These are phyloP conservation scores for Penicillium lagena DNA, from an alignment of 495 filamentous ascomycete genomes.

Conservation along the genomic window DNA sequence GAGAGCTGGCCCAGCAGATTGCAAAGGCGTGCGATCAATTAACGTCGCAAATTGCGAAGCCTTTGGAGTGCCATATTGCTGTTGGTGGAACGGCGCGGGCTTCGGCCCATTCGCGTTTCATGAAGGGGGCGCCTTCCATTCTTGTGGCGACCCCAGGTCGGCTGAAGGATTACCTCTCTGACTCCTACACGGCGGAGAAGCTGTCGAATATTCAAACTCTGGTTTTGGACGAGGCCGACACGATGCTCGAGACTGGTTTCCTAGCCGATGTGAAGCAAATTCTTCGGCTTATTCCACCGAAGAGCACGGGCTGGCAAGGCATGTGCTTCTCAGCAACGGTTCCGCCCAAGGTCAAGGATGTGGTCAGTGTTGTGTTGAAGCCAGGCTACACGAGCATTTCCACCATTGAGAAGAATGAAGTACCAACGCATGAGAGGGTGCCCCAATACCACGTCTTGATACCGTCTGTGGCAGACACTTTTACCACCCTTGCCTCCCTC, in stretches of 20 bases:
- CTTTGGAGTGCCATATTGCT: slow-evolving; percentile 44
- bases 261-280: slow-evolving; percentile 52
- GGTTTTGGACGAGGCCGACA: slow-evolving; percentile 63
- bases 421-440: slow-evolving; percentile 54
- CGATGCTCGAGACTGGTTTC: slow-evolving; percentile 59
- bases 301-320: slow-evolving; percentile 52
- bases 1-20: slow-evolving; percentile 63
- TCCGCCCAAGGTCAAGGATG: slow-evolving; percentile 54
- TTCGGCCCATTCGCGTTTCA: slow-evolving; percentile 38
- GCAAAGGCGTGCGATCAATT: slow-evolving; percentile 50
- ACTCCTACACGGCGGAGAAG: slow-evolving; percentile 31
- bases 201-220: slow-evolving; percentile 50
- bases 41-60: slow-evolving; percentile 32
- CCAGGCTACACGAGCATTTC: slow-evolving; percentile 54
- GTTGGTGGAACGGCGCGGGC: slow-evolving; percentile 47
- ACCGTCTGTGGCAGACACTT: slow-evolving; percentile 46
- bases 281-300: slow-evolving; percentile 49
- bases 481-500: slow-evolving; percentile 43
- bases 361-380: slow-evolving; percentile 50
- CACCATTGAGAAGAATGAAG: slow-evolving; percentile 54
- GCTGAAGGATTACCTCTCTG: slow-evolving; percentile 53
- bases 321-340: slow-evolving; percentile 73
- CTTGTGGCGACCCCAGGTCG: slow-evolving; percentile 60
- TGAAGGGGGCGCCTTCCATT: slow-evolving; percentile 43
- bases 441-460: slow-evolving; percentile 53